Base-by-base conservation (phyloP, 805 yeast species). In the Candida fluviatilis region DNA sequence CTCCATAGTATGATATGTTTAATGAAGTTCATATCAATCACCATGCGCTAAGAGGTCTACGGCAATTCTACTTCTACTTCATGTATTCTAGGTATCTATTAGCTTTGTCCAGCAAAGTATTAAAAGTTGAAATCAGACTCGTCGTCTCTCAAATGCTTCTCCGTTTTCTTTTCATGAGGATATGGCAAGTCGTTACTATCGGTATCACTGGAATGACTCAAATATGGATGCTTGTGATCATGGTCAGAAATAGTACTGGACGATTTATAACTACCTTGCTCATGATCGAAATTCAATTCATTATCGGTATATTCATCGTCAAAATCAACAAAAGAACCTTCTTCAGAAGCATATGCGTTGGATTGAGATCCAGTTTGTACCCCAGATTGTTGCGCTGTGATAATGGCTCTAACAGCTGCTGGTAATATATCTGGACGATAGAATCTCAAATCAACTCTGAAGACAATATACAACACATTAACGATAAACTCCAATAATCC, bases 401-500 rank as follows among this genome's bases (percentile, higher is more conserved):
- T 56, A 38, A 67, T 67, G 13, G 57, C 48, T 45, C 71, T 54
- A 37, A 67, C 69, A 36, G 54, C 58, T 31, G 52, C 50, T 11
- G 69, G 72, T 41, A 76, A 62, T 33, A 57, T 60, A 57, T 83
- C 90, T 13, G 93, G 91, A 59, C 85, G 78, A 70, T 84, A 84
- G 62, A 84, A 84, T 57, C 93, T 71, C 51, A 84, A 67, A 56
- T 84, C 93, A 36, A 81, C 77, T 56, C 95, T 73, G 13, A 80
- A 78, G 25, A 80, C 51, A 39, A 84, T 55, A 54, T 80, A 82
- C 24, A 80, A 45, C 7, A 78, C 38, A 46, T 80, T 74, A 40
- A 80, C 76, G 19, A 81, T 49, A 0, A 69, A 63, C 62, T 84
- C 93, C 34, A 81, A 63, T 3, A 72, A 75, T 24, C 91, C 90